Percentiles rank a stretch among this genome's conserved stretches.
These are phyloP conservation scores for Arachnopeziza araneosa DNA, from an alignment of 2,329 filamentous ascomycete genomes.

Conservation along the genomic window DNA sequence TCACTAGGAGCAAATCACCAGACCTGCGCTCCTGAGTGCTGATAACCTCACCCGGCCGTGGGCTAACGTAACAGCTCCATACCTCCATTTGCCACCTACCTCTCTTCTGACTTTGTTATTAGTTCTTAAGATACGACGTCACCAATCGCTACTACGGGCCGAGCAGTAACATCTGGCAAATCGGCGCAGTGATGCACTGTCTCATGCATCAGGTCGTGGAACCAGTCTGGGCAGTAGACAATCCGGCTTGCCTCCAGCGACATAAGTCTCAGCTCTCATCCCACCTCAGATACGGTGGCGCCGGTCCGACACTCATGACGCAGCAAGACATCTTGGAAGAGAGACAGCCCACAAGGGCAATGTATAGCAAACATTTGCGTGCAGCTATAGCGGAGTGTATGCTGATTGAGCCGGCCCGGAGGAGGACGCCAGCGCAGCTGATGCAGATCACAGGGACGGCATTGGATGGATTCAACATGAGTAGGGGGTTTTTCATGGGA, in stretches of 20 bases:
- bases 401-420: not conserved
- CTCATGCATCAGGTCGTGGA: slow-evolving; percentile 1
- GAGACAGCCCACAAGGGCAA: not conserved
- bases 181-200: slow-evolving; percentile 9
- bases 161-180: slow-evolving; percentile 11
- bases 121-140: not conserved
- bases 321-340: not conserved
- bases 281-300: not conserved
- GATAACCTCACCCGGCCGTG: not conserved
- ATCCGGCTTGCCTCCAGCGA: not conserved
- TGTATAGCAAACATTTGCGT: not conserved
- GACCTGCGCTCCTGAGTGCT: not conserved
- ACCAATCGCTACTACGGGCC: not conserved
- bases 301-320: not conserved
- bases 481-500: not conserved
- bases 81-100: not conserved
- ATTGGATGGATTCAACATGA: not conserved
- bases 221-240: not conserved
- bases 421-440: not conserved
- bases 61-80: not conserved
- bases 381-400: not conserved
- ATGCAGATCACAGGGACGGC: not conserved
- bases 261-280: not conserved
- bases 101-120: not conserved
- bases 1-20: not conserved